phyloP scores from a whole-genome alignment of 2,329 filamentous ascomycete species.

The Diaporthe longicolla region DNA sequence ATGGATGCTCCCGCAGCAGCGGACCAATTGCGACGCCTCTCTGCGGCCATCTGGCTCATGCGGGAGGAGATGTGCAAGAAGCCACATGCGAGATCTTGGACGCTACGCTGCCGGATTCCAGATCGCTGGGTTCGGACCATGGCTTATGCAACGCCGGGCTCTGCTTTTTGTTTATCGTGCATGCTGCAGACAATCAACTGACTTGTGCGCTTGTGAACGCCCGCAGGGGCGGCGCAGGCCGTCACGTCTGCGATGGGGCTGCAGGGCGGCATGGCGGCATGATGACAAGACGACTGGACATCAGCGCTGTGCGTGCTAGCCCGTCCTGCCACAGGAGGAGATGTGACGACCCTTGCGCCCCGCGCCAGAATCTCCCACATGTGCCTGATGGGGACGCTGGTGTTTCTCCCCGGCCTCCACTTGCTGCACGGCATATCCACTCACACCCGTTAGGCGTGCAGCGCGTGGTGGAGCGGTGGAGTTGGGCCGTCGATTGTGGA shows the following conservation, averaged over 20 bases:
- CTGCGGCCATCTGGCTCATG: background rate
- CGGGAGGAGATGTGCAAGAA: background rate
- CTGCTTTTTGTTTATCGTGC: constrained; percentile 7
- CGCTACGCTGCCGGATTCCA: constrained; percentile 23
- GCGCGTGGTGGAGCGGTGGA: constrained; percentile 25
- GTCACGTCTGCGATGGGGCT: background rate
- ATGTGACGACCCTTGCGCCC: constrained; percentile 1
- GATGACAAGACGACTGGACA: background rate
- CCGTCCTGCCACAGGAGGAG: background rate
- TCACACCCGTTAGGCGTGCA: constrained; percentile 1
- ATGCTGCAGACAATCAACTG: background rate
- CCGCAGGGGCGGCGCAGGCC: background rate
- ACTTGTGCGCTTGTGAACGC: constrained; percentile 11
- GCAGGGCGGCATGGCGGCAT: no score
- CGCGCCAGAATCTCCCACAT: constrained; percentile 15
- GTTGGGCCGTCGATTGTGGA: constrained; percentile 20
- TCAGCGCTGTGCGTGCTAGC: background rate
- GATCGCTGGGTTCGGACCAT: constrained; percentile 33
- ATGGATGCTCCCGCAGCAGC: constrained; percentile 19
- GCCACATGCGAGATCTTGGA: constrained; percentile 29
- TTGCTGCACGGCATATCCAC: background rate
- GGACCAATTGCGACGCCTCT: constrained; percentile 19
- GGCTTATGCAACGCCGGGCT: background rate
- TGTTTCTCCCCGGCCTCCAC: constrained; percentile 26
- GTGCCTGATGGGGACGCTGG: constrained; percentile 6